Evolutionary conservation across 2,329 filamentous ascomycete genomes (phyloP), one percentile per base, ranked within the genome.

Genomic region (Calonectria pauciramosa): DNA sequence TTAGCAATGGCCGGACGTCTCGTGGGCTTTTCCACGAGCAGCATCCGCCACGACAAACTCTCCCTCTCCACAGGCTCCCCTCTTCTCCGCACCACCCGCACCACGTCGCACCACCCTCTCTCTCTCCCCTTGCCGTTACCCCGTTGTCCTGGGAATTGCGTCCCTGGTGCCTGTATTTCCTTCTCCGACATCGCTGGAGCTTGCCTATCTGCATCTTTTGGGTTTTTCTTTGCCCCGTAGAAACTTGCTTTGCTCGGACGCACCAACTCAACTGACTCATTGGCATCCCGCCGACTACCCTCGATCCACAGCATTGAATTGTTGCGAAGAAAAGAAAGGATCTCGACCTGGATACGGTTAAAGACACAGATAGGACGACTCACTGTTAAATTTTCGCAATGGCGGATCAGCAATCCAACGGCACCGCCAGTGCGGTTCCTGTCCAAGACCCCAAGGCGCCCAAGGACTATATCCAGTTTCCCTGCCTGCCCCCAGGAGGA

Each of bases 391-490:
- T 49, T 68, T 26, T 30, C 72, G 77, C 73, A 71, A 84, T 83
- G 81, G 79, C 82, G 36, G 78, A 77, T 51, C 74, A 81, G 63
- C 66, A 76, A 52, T 66, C 74, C 59, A 70, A 66, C 67, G 56
- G 63, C 44, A 71, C 73, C 76, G 32, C 56, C 3, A 63, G 56
- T 36, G 69, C 72, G 28, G 70, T 70, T 64, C 81, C 82, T 54
- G 78, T 77, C n/a, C 76, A 77, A 52, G 85, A 86, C 70, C 86
- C 88, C 77, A 89, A 88, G 80, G 85, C 87, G 18, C 89, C 88
- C 65, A 76, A 83, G 47, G 90, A 91, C 76, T 92, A 91, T 80
- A 86, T 90, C 79, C 87, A 88, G 72, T 91, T 91, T 82, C 84
- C 87, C 54, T 85, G 83, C 68, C 85, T 91, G 9, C 89, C 90